These are phyloP conservation scores for Suillus sp. DNA, from an alignment of 768 basidiomycete species.

Conservation along the genomic window DNA sequence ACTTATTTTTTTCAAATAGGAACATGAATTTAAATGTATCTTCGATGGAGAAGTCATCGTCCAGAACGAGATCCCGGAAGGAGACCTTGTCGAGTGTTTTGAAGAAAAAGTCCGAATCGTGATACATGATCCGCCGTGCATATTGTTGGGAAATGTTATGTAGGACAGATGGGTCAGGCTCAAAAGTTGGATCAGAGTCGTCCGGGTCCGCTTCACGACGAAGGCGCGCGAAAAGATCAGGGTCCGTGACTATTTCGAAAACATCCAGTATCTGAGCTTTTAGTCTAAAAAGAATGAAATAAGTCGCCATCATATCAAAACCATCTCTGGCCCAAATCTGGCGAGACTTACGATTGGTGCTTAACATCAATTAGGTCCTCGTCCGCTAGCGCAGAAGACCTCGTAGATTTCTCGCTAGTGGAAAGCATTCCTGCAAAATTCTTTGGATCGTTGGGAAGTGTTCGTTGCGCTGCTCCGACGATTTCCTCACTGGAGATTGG, in stretches of 20 bases:
- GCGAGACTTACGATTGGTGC: constrained; percentile 15
- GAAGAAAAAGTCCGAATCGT: constrained; percentile 31
- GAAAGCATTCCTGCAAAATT: background rate
- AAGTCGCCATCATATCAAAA: background rate
- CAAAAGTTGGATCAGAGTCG: too few species aligned
- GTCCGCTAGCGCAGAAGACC: constrained; percentile 8
- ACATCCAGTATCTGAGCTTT: constrained; percentile 1
- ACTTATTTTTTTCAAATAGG: constrained; percentile 2
- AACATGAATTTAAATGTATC: constrained; percentile 21
- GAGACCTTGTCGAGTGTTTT: constrained; percentile 35
- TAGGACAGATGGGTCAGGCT: background rate
- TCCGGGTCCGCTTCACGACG: background rate
- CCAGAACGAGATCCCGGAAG: constrained; percentile 34
- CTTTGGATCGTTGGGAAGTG: background rate
- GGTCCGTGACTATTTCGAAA: constrained; percentile 10
- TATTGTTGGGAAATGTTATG: constrained; percentile 24
- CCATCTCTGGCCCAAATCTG: background rate
- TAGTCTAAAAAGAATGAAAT: constrained; percentile 8
- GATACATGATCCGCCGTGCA: constrained; percentile 32
- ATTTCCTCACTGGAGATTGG: constrained; percentile 5
- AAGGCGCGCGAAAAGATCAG: background rate
- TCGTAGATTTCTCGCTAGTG: background rate
- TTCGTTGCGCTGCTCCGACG: background rate
- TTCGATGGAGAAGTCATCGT: constrained; percentile 31
- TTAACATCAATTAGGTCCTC: constrained; percentile 23